Percentiles rank a stretch among this genome's conserved stretches.
Conservation (phyloP, 1,139 yeast genomes). For the Suhomyces bokatorum region DNA sequence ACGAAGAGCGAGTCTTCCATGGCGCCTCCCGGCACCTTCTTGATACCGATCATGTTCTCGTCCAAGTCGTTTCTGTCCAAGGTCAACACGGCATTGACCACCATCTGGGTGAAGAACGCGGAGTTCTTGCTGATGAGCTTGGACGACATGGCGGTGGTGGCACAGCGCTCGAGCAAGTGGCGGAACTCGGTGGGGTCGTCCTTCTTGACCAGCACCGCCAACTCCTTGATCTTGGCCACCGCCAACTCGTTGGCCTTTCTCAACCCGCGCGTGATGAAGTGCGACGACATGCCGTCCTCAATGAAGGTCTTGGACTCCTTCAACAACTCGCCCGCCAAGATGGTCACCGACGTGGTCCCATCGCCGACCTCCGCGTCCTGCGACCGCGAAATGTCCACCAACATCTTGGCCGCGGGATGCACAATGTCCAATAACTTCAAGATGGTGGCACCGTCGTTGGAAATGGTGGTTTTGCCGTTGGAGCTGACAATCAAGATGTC, state of each 20-base stretch:
- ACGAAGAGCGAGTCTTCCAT: conserved; percentile 90
- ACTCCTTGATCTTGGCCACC: conserved; percentile 66
- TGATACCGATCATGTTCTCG: conserved; percentile 89
- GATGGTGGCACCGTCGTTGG: conserved; percentile 98
- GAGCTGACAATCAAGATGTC: conserved; percentile 86
- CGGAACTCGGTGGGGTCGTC: conserved; percentile 56
- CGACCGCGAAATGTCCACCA: conserved; percentile 92
- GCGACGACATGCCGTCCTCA: conserved; percentile 94
- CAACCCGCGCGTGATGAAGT: conserved; percentile 83
- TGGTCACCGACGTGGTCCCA: conserved; percentile 95
- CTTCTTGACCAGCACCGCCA: conserved; percentile 68
- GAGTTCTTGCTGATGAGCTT: conserved; percentile 87
- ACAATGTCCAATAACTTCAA: conserved; percentile 89
- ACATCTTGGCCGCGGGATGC: conserved; percentile 95
- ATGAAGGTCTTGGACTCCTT: conserved; percentile 87
- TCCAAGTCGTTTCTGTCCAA: conserved; percentile 83
- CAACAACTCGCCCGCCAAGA: conserved; percentile 90
- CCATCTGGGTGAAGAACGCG: conserved; percentile 90
- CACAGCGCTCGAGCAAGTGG: conserved; percentile 84
- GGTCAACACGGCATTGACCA: conserved; percentile 89
- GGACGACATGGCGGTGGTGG: conserved; percentile 96
- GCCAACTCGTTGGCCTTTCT: conserved; percentile 82
- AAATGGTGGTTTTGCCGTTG: conserved; percentile 86
- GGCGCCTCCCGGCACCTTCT: conserved; percentile 94
- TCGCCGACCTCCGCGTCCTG: conserved; percentile 99